Percentiles rank a stretch among this genome's conserved stretches.
These are phyloP conservation scores for Hypoxylon trugodes DNA, from an alignment of 495 filamentous ascomycete genomes.

Conservation along the genomic window DNA sequence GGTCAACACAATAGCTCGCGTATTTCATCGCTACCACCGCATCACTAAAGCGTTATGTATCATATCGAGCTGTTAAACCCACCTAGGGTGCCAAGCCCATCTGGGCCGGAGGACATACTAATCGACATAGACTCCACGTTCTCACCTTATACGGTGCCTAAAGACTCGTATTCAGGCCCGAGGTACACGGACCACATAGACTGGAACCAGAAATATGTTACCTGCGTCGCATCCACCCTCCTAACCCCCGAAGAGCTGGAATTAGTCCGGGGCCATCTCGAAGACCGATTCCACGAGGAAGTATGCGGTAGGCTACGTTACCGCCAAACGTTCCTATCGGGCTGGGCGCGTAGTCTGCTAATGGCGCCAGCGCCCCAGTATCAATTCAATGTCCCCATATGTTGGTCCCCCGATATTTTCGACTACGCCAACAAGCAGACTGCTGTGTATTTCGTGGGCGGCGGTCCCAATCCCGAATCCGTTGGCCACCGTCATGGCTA, in stretches of 20 bases:
- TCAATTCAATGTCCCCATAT: conserved; percentile 8
- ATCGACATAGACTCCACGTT: not conserved
- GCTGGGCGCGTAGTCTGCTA: conserved; percentile 26
- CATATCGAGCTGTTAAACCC: not conserved
- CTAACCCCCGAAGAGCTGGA: conserved; percentile 32
- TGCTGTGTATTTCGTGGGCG: conserved; percentile 33
- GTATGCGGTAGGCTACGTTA: conserved; percentile 13
- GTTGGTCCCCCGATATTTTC: conserved; percentile 1
- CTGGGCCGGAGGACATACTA: not conserved
- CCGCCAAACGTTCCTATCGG: conserved; percentile 12
- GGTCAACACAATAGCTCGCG: not conserved
- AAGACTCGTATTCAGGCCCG: conserved; percentile 14
- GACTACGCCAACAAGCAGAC: conserved; percentile 36
- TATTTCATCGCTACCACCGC: conserved; percentile 1
- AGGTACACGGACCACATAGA: not conserved
- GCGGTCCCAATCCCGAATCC: conserved; percentile 1
- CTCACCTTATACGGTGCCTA: conserved; percentile 7
- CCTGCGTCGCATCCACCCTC: conserved; percentile 20
- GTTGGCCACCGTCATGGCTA: conserved; percentile 26
- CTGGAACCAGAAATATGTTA: conserved; percentile 37
- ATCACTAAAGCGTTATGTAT: conserved; percentile 4
- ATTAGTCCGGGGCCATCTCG: conserved; percentile 30
- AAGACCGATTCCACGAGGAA: conserved; percentile 32
- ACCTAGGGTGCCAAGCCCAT: not conserved
- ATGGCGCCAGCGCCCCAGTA: conserved; percentile 25